Evolutionary conservation across 2,329 filamentous ascomycete genomes (phyloP), one percentile per base, ranked within the genome.

Genomic region (Neofusicoccum laricinum): DNA sequence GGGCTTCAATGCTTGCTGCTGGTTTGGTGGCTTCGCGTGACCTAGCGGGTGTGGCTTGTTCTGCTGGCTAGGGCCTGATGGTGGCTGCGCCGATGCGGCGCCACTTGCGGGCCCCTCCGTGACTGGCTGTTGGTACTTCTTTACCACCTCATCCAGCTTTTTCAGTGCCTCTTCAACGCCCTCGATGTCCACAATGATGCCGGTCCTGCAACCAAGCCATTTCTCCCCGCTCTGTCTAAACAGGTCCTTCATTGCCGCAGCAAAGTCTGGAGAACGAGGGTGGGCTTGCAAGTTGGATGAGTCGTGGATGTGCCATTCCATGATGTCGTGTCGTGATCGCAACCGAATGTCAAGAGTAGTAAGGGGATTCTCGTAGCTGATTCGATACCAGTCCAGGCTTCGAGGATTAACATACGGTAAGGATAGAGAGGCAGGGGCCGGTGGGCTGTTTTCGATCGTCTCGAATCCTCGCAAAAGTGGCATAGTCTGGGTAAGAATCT

Each of bases 401-500:
- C 81, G 81, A 17, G 25, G 45, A 34, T 65, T 57, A 15, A 65
- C 38, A 36, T 59, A 61, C 5, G 61, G 62, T 17, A 45, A 36
- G 21, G 61, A 45, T 17, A 53, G 34, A 34, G 62, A 63, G 2
- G 62, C 34, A 15, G 55, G 55, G 11, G 55, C 53, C 2, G 63
- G 46, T 11, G 55, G 10, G 19, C 53, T 55, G 15, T n/a, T 40
- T 17, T 61, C 49, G 36, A 65, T 48, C 12, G 30, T n/a, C 45
- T 61, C 50, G n/a, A 65, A 65, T 11, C 46, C 64, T 46, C 32
- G 43, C 11, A 92, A 78, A n/a, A 92, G 77, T 0, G 89, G 87
- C 4, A 92, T 81, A 6, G 90, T 75, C 81, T 84, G 69, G 70
- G 82, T 69, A 11, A 92, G 79, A 1, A 85, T 84, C 2, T 89